Evolutionary conservation across 441 rosid species (phyloP), one percentile per base, ranked within the genome.

Genomic region (Melastoma candidum): DNA sequence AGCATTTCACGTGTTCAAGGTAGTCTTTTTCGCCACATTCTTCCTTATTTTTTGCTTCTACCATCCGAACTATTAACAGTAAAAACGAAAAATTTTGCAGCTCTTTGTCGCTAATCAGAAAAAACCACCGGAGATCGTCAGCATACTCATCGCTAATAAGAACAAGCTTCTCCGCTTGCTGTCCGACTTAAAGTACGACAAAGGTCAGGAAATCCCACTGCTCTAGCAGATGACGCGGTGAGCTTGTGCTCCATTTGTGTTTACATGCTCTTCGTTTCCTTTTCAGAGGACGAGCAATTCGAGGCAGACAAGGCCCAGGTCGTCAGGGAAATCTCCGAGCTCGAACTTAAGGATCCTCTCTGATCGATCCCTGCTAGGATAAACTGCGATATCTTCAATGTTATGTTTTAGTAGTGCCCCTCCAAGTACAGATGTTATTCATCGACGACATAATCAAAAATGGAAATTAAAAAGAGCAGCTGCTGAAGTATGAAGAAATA

Each of bases 1-100:
- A 63, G 68, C 81, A 8, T 83, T 83, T 58, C 90, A 78, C 60
- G 84, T 83, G 26, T 83, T 80, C 71, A 83, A 83, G 86, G 90
- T 80, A 49, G 26, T 51, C 10, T 52, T 49, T 47, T 48, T 32
- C 48, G 36, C 22, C 26, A 11, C 13, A 9, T 10, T 3, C 26
- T 2, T 13, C 12, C 22, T 26, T 12, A 13, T 43, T 29, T 29
- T 29, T 29, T 29, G 36, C 1, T 29, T 3, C 36, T 29, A 29
- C 36, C 36, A 29, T 29, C 36, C 7, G 3, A 3, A 29, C 3
- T 3, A 3, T 29, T 3, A 29, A 3, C 7, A 3, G 36, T 29
- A 3, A 29, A 29, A 29, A 3, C 5, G 3, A 6, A 3, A 17
- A 51, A 13, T 41, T 52, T 49, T 26, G 27, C 46, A 83, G 90